Evolutionary conservation across 106 monocot species (phyloP).

Genomic region (Dioscorea alata): DNA sequence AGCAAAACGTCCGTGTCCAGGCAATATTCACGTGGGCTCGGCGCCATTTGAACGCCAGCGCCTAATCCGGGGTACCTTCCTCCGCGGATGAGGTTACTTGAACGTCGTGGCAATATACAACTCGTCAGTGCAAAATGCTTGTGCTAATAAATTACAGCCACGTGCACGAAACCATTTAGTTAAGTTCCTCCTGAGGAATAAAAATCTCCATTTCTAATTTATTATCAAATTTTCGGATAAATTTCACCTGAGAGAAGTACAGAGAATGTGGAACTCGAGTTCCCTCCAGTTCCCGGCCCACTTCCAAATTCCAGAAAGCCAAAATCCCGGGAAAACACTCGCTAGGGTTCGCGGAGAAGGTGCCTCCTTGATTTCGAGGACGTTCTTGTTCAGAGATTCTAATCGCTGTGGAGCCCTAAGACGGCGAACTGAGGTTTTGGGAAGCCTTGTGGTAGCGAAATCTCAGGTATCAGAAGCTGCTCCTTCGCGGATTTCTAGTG

Average conservation of each 20-base stretch:
- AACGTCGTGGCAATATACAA: too few relatives aligned
- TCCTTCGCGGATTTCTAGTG: conserved; percentile 8
- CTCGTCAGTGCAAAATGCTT: too few relatives aligned
- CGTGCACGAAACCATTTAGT: too few relatives aligned
- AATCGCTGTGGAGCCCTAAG: neutral
- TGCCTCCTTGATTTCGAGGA: neutral
- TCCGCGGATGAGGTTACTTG: too few relatives aligned
- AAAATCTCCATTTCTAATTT: too few relatives aligned
- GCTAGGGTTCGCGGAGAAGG: neutral
- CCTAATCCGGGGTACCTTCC: too few relatives aligned
- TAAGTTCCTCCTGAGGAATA: too few relatives aligned
- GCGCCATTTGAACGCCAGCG: too few relatives aligned
- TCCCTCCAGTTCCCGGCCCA: neutral
- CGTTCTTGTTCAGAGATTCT: neutral
- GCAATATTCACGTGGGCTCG: too few relatives aligned
- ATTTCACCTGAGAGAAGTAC: neutral
- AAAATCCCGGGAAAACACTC: neutral
- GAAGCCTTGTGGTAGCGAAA: neutral
- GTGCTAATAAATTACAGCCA: too few relatives aligned
- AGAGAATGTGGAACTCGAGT: neutral
- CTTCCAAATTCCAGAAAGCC: neutral
- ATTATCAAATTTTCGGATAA: too few relatives aligned
- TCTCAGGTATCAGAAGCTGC: neutral
- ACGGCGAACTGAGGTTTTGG: neutral
- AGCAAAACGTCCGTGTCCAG: too few relatives aligned